These are phyloP conservation scores for Colletotrichum costaricense DNA, from an alignment of 2,329 filamentous ascomycete genomes.

Conservation along the genomic window DNA sequence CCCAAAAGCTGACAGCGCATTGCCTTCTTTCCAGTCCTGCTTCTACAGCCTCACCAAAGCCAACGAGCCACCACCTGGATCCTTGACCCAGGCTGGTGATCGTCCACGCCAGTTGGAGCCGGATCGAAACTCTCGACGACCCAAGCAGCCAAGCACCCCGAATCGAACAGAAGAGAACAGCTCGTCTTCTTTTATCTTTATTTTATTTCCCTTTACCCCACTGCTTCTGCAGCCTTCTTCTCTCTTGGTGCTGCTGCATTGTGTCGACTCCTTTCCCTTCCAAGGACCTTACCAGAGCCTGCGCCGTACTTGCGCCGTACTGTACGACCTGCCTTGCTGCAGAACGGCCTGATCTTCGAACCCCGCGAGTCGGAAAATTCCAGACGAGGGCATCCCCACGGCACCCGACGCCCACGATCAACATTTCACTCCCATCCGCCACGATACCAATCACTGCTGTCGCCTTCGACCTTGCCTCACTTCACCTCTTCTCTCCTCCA, in stretches of 20 bases:
- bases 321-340: constrained; percentile 13
- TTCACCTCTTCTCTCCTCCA: constrained; percentile 23
- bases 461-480: constrained; percentile 28
- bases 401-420: constrained; percentile 11
- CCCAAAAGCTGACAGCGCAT: constrained; percentile 35
- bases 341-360: constrained; percentile 31
- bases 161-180: not conserved
- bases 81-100: constrained; percentile 34
- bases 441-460: constrained; percentile 3
- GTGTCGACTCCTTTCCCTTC: not conserved
- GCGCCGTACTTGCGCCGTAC: not conserved
- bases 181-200: not conserved
- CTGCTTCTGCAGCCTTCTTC: not conserved
- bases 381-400: constrained; percentile 34
- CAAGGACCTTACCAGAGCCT: not conserved
- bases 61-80: constrained; percentile 12
- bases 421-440: constrained; percentile 11
- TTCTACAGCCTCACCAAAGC: constrained; percentile 33
- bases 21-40: constrained; percentile 25
- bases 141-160: not conserved
- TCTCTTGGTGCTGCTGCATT: not conserved
- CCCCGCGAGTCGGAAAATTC: constrained; percentile 28
- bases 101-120: constrained; percentile 16
- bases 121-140: constrained; percentile 9
- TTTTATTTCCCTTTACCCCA: constrained; percentile 1